Base-by-base conservation (phyloP, 129 eudicot genomes). In the Helianthus tuberosus region DNA sequence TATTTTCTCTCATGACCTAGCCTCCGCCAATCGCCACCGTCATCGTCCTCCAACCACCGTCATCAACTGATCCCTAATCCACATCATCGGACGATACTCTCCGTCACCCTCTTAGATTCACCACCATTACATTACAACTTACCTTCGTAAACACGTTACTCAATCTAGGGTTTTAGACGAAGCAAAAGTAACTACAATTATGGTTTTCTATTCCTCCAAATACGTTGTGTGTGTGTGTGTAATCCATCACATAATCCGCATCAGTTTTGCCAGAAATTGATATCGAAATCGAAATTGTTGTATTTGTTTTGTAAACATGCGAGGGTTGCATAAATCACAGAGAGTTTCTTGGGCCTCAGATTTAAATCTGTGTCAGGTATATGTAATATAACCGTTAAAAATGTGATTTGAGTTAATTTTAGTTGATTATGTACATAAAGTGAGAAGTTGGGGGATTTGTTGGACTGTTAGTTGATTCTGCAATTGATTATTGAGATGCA, bases 341-440 rank as follows among this genome's bases (percentile, higher is more conserved):
- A 83, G 88, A 80, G 88, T 92, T 79, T 68, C 88, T 16, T 92
- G 98, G 98, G 84, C 98, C 53, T 83, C 98, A 41, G 93, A 92
- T 81, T 83, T 74, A 73, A 85, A 89, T 87, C 98, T 92, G 58
- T 92, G 93, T 89, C 98, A 89, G 98, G 97, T 91, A 89, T 68
- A 80, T 44, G n/a, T 73, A 29, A 77, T 58, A 57, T 16, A 11
- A 12, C 9, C 6, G 57, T 16, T 61, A 51, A 49, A 64, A 70
- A 62, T 61, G 64, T 73, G 29, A 48, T 65, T 70, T 59, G 2
- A 29, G 35, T 29, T 29, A 3, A 29, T 29, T 29, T 25, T 16
- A 29, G 54, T 47, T 65, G 32, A 5, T 48, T 46, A 38, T 51
- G 9, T 41, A 49, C 71, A 23, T 63, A 57, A n/a, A 66, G 27